Evolutionary conservation across 1,284 basidiomycete genomes (phyloP), one percentile per base, ranked within the genome.

Genomic region (Papiliotrema terrestris): DNA sequence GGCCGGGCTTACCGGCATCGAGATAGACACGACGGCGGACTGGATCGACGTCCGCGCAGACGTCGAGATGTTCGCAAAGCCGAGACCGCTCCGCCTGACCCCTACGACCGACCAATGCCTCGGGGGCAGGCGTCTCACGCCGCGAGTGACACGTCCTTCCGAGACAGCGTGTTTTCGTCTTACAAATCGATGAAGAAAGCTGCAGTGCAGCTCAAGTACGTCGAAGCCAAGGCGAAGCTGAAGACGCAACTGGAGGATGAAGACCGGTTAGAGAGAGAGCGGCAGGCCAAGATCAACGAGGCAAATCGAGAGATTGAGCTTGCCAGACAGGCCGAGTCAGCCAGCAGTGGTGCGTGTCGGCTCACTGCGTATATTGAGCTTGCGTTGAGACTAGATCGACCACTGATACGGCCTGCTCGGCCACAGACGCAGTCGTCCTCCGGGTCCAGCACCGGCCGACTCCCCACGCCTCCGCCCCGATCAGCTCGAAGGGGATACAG

Each of bases 161-260:
- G 66, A n/a, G 69, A 71, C 54, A 62, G 60, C 13, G 69, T 71
- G 2, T 71, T 71, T 49, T 69, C 68, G 1, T 60, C 63, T 2
- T 69, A 66, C 56, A 58, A 47, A 8, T 63, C 60, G 15, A 70
- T 72, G 68, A 72, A 67, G 50, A 58, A 64, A 26, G 67, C 68
- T 19, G 69, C 69, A 1, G 63, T 70, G 2, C 42, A 54, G 48
- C 49, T 68, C 11, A 68, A 67, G 47, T 62, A 66, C 39, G 61
- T 64, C 5, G 66, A 72, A 57, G 60, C 62, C 2, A 68, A 67
- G 47, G 62, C 60, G 9, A 67, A 68, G 46, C 52, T 71, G 53
- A 61, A 65, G 49, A 62, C 68, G 44, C 58, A 65, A 44, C 49
- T 69, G 25, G 60, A 61, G 43, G 53, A 58, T 45, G 69, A 71